Percentiles rank a stretch among this genome's conserved stretches.
These are phyloP conservation scores for Pelargonium citronellum DNA, from an alignment of 441 rosid species.

Conservation along the genomic window DNA sequence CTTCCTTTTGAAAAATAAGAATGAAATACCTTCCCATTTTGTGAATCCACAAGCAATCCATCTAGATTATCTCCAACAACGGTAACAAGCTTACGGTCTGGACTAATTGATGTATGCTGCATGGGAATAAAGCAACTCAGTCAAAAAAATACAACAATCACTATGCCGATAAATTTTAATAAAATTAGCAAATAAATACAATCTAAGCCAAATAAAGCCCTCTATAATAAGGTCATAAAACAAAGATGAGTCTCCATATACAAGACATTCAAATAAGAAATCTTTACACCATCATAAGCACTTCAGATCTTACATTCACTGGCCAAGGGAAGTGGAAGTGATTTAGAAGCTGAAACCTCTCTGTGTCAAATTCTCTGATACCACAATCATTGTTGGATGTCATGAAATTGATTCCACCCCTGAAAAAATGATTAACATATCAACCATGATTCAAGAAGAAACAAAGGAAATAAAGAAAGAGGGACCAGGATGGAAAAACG, in stretches of 20 bases:
- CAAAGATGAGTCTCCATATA: too few species aligned
- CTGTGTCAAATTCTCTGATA: slow-evolving; percentile 28
- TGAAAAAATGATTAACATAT: slow-evolving; percentile 5
- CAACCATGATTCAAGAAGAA: neutral
- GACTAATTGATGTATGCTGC: slow-evolving; percentile 44
- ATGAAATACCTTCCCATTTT: slow-evolving; percentile 33
- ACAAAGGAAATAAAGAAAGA: neutral
- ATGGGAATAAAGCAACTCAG: slow-evolving; percentile 8
- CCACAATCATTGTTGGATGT: slow-evolving; percentile 32
- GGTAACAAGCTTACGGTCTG: slow-evolving; percentile 26
- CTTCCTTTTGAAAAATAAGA: neutral
- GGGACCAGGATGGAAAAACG: neutral
- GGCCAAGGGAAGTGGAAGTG: slow-evolving; percentile 32
- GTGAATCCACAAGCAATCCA: slow-evolving; percentile 37
- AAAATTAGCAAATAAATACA: too few species aligned
- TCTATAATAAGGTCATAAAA: too few species aligned
- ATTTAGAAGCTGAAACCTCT: slow-evolving; percentile 27
- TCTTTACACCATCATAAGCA: neutral
- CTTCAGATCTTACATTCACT: slow-evolving; percentile 28
- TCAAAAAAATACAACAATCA: neutral
- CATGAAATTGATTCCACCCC: slow-evolving; percentile 34
- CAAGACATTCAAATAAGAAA: too few species aligned
- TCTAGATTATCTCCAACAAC: slow-evolving; percentile 38
- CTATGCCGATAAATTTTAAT: too few species aligned
- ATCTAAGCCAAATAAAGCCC: too few species aligned